Conservation (phyloP, 2,329 filamentous ascomycete genomes). For the Dactylonectria estremocensis region DNA sequence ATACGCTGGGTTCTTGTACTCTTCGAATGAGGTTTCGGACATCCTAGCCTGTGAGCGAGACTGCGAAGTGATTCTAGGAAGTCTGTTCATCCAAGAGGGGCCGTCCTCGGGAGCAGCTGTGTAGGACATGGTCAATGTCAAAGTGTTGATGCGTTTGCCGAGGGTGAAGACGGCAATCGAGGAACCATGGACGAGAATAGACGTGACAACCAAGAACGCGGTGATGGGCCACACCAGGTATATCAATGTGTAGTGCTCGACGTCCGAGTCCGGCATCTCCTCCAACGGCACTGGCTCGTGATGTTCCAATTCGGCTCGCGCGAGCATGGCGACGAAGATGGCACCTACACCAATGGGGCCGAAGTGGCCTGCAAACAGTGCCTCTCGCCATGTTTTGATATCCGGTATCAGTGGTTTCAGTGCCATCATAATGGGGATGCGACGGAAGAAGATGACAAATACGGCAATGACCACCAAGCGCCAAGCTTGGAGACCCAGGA, state of each 20-base stretch:
- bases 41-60: constrained; percentile 88
- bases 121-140: constrained; percentile 96
- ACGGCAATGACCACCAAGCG: constrained; percentile 93
- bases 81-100: constrained; percentile 93
- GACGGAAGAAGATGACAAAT: constrained; percentile 94
- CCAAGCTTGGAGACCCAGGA: constrained; percentile 87
- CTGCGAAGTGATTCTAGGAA: constrained; percentile 79
- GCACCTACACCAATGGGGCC: constrained; percentile 97
- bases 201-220: constrained; percentile 93
- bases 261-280: constrained; percentile 68
- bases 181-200: constrained; percentile 97
- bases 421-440: constrained; percentile 93
- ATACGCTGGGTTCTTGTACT: constrained; percentile 71
- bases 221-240: constrained; percentile 96
- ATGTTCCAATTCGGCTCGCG: constrained; percentile 90
- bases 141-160: constrained; percentile 97
- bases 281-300: constrained; percentile 81
- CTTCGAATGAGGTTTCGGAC: constrained; percentile 82
- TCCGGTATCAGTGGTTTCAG: constrained; percentile 96
- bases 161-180: constrained; percentile 98
- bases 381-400: constrained; percentile 98
- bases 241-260: constrained; percentile 78
- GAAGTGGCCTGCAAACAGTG: constrained; percentile 96
- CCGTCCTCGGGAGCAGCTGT: constrained; percentile 91
- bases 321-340: constrained; percentile 94